These are phyloP conservation scores for Ophiostoma quercus DNA, from an alignment of 2,329 filamentous ascomycete genomes.

Conservation along the genomic window DNA sequence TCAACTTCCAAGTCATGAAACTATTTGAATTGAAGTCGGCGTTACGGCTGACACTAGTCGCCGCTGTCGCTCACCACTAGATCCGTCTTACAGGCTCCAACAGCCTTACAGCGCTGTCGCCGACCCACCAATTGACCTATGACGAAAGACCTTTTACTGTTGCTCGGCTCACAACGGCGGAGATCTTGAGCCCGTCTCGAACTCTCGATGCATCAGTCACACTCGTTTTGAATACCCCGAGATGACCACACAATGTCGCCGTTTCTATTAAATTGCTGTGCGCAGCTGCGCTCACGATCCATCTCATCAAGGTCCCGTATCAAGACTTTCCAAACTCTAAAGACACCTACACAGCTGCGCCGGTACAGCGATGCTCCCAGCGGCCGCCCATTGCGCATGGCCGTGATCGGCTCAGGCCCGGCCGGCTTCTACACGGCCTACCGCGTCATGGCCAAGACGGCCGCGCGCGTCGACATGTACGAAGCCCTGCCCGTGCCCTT, in stretches of 20 bases:
- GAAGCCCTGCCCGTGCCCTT: constrained; percentile 89
- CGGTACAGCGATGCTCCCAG: not conserved
- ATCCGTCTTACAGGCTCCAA: not conserved
- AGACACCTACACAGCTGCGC: not conserved
- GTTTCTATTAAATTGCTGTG: not conserved
- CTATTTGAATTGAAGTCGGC: not conserved
- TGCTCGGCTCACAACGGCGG: not conserved
- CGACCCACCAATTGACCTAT: constrained; percentile 3
- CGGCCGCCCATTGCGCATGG: constrained; percentile 60
- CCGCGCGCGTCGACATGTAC: constrained; percentile 86
- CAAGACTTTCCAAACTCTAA: not conserved
- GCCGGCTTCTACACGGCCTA: constrained; percentile 95
- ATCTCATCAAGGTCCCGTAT: not conserved
- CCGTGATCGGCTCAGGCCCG: constrained; percentile 86
- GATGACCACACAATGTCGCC: not conserved
- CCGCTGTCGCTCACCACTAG: not conserved
- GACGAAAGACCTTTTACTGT: constrained; percentile 5
- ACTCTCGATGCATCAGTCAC: not conserved
- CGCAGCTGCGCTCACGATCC: not conserved
- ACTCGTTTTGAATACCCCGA: not conserved
- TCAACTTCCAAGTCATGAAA: not conserved
- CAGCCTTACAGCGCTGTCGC: not conserved
- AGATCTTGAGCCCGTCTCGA: not conserved
- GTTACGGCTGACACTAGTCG: not conserved
- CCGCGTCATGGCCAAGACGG: constrained; percentile 70